These are phyloP conservation scores for Nyctanthes arbortristis DNA, from an alignment of 257 asterid species.

Conservation along the genomic window DNA sequence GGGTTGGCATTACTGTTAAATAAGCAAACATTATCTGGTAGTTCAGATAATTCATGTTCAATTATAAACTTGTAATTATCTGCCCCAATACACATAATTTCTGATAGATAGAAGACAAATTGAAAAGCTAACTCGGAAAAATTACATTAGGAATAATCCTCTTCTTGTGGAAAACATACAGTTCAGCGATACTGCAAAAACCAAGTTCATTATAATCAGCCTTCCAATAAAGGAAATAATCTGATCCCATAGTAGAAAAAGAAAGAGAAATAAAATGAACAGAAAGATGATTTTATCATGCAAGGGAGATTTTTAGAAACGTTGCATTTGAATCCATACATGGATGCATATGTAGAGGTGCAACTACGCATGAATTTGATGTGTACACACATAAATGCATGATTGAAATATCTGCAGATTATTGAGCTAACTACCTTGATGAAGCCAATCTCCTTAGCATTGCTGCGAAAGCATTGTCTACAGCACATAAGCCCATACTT, in stretches of 20 bases:
- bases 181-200: not conserved
- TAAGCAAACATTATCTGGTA: not conserved
- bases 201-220: not conserved
- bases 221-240: not conserved
- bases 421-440: constrained; percentile 28
- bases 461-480: constrained; percentile 47
- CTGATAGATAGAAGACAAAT: not conserved
- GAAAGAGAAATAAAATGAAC: not conserved
- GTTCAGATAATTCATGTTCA: not conserved
- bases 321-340: not conserved
- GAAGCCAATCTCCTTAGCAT: constrained; percentile 45
- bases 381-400: not conserved
- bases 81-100: not conserved
- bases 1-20: not conserved
- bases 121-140: not conserved
- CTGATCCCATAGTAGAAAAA: not conserved
- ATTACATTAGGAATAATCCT: not conserved
- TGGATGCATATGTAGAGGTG: not conserved
- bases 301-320: not conserved
- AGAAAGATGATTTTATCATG: not conserved
- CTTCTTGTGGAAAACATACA: not conserved
- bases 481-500: constrained; percentile 46
- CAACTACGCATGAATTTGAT: not conserved
- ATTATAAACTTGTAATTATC: constrained; percentile 1
- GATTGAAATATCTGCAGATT: not conserved